Percentiles rank a stretch among this genome's conserved stretches.
These are phyloP conservation scores for Musa troglodytarum DNA, from an alignment of 176 grass and related monocot species.

Conservation along the genomic window DNA sequence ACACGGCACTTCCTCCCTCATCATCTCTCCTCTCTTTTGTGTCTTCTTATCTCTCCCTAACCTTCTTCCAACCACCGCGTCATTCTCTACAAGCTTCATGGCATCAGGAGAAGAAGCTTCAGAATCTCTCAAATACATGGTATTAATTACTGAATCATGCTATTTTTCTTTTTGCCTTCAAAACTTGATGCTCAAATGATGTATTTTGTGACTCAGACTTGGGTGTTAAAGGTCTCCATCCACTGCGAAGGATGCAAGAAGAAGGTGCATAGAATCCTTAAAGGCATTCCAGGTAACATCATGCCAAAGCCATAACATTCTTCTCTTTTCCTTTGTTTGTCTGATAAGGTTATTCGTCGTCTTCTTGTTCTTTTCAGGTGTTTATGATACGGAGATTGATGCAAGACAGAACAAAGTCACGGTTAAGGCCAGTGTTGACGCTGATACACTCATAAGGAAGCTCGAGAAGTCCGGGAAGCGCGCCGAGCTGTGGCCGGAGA, in stretches of 20 bases:
- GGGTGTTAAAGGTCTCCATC: conserved; percentile 14
- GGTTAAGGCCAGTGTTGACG: conserved; percentile 34
- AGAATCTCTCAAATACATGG: not conserved
- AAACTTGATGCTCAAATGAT: not conserved
- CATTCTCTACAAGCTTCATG: not conserved
- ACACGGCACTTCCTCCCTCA: too few relatives aligned
- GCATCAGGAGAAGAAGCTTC: not conserved
- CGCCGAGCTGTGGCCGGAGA: conserved; percentile 31
- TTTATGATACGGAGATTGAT: conserved; percentile 44
- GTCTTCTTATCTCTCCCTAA: not conserved
- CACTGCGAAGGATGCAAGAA: conserved; percentile 25
- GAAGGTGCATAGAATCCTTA: conserved; percentile 5
- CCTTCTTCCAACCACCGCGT: not conserved
- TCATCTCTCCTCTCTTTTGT: not conserved
- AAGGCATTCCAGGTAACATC: not conserved
- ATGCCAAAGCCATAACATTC: not conserved
- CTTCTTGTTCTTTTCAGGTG: conserved; percentile 22
- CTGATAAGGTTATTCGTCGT: not conserved
- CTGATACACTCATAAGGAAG: conserved; percentile 35
- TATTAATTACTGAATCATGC: not conserved
- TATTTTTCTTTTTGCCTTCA: too few relatives aligned
- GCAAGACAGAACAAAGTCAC: conserved; percentile 45
- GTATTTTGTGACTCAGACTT: not conserved
- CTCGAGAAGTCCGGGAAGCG: conserved; percentile 52
- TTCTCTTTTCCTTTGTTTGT: not conserved